Base-by-base conservation (phyloP, 139 green algal species). In the Micractinium conductrix region DNA sequence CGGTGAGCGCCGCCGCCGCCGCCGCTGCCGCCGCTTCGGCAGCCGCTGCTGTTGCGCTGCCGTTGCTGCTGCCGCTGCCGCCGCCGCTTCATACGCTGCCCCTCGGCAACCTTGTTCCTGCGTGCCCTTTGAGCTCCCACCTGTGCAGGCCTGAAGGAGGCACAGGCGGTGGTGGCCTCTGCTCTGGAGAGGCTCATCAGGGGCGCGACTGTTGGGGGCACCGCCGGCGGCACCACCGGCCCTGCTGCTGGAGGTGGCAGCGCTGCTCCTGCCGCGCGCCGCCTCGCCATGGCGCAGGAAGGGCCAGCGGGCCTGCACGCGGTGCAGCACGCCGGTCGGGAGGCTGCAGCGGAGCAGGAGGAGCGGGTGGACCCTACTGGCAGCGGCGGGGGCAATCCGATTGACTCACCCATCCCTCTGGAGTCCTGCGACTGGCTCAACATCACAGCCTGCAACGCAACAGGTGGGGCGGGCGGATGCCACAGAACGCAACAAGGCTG, bases 401-500 rank as follows among this genome's bases (percentile, higher is more conserved):
- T 84, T 24, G 78, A 67, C 21, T 40, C 72, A 16, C 68, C 43
- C 38, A 22, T 86, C 26, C 24, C 14, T 22, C 74, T 94, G 44
- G 42, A 89, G 37, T 75, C 86, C 26, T 96, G 93, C 80, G 55
- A 72, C 44, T 85, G 92, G 63, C 76, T 92, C 30, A 96, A 96
- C 80, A 80, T 88, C 48, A 95, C 89, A 69, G 85, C 90, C 28
- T 98, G 95, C 81, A 72, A 78, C 0, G 28, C 83, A 0, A 93
- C 85, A 4, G 90, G 94, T 65, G 65, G 37, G 68, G 2, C 5
- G n/a, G 5, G n/a, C n/a, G n/a, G n/a, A n/a, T n/a, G n/a, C n/a
- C n/a, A n/a, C n/a, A n/a, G n/a, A n/a, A n/a, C n/a, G n/a, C n/a
- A n/a, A n/a, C n/a, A n/a, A n/a, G n/a, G n/a, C n/a, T n/a, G n/a